Base-by-base conservation (phyloP, 805 yeast genomes). In the Candida succiphila region DNA sequence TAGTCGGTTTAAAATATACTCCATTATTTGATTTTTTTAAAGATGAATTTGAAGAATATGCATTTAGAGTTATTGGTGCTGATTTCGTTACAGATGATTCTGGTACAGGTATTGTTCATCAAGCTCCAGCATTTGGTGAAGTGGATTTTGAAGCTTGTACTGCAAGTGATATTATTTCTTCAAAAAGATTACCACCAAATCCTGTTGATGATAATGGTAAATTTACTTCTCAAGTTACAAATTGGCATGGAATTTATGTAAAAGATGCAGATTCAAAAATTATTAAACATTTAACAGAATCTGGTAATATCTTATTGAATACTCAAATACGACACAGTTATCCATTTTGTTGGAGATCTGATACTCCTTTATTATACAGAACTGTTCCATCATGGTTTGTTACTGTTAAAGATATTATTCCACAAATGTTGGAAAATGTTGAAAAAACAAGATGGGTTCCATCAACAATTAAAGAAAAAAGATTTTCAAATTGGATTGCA, bases 301-400 rank as follows among this genome's bases (percentile, higher is more conserved):
- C 67, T 26, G 97, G 95, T 33, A 72, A 79, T 44, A 46, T 92
- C 25, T 66, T 92, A 43, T 72, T 76, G 28, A 80, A 78, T 37
- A 66, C 85, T 28, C 97, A 92, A 68, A 70, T 88, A 45, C 78
- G 78, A 64, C 99, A 92, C 71, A 81, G 94, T 60, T 92, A 92
- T 62, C 98, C 99, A 51, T 92, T 92, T 81, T 92, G 99, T 68
- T 92, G 99, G 99, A 82, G 99, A 74, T 89, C 97, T 3, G 98
- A 92, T 56, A 92, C 99, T 21, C 99, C 99, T 35, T 75, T 92
- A 56, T 61, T 92, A 45, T 92, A 92, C 69, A 78, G 95, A 66
- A 79, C 96, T 25, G 96, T 92, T 45, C 98, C 99, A 33, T 89
- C 97, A 23, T 92, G 99, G 99, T 92, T 92, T 52, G 92, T 92